Percentiles rank a stretch among this genome's conserved stretches.
phyloP scores from a whole-genome alignment of 306 rosid genomes.

The Citrullus colocynthis region DNA sequence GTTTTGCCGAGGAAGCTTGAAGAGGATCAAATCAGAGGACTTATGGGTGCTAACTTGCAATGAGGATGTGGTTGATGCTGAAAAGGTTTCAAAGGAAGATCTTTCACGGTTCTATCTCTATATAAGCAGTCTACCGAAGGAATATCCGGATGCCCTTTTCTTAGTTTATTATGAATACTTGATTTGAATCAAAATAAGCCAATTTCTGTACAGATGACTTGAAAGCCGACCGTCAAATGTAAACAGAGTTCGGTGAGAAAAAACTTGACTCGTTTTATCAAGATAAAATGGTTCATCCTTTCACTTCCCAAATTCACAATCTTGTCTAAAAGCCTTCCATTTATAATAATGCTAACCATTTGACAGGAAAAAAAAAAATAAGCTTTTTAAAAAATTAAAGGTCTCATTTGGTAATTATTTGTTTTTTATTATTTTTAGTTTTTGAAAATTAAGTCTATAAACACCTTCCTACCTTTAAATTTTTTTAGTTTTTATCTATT shows the following conservation, averaged over 20 bases:
- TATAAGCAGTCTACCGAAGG: conserved; percentile 51
- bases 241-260: conserved; percentile 17
- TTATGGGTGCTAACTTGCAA: conserved; percentile 66
- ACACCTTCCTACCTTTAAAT: too few relatives aligned
- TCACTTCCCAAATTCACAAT: too few relatives aligned
- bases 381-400: too few relatives aligned
- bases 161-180: conserved; percentile 50
- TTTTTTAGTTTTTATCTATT: too few relatives aligned
- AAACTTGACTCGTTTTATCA: not conserved
- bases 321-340: too few relatives aligned
- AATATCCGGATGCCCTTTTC: conserved; percentile 52
- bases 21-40: conserved; percentile 55
- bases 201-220: conserved; percentile 38
- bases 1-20: conserved; percentile 66
- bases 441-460: too few relatives aligned
- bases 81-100: conserved; percentile 49
- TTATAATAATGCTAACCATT: too few relatives aligned
- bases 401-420: too few relatives aligned
- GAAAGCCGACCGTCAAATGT: conserved; percentile 33
- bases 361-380: too few relatives aligned
- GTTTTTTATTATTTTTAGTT: too few relatives aligned
- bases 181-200: conserved; percentile 22
- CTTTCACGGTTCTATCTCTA: conserved; percentile 38
- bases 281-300: not conserved
- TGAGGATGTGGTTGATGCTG: conserved; percentile 43